Conservation (phyloP, 1,284 basidiomycete genomes). For the Farysia itapuensis region DNA sequence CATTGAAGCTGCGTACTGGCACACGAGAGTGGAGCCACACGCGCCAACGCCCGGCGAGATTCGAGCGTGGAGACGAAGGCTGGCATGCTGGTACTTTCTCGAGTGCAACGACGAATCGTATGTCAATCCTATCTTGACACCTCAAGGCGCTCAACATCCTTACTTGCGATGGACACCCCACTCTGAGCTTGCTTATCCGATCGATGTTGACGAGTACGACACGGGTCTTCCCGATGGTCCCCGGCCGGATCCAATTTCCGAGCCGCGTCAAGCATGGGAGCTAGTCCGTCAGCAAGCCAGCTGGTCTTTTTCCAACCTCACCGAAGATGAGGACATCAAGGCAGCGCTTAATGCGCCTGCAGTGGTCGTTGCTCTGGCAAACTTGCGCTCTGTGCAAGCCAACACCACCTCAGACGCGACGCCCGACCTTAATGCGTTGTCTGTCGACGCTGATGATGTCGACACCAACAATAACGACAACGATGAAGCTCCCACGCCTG, state of each 20-base stretch:
- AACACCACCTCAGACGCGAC: no score
- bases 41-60: constrained; percentile 8
- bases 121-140: constrained; percentile 4
- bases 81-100: constrained; percentile 25
- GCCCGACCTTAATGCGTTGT: no score
- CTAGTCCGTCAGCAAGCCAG: constrained; percentile 10
- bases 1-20: constrained; percentile 27
- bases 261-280: constrained; percentile 10
- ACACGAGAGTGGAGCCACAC: constrained; percentile 1
- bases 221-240: background rate
- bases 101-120: constrained; percentile 12
- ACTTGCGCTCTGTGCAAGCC: no score
- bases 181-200: constrained; percentile 16
- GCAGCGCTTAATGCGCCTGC: constrained; percentile 8
- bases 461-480: background rate
- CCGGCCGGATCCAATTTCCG: constrained; percentile 18
- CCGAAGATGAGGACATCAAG: constrained; percentile 7
- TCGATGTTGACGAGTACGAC: constrained; percentile 18
- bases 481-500: background rate
- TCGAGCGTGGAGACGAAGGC: constrained; percentile 24
- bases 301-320: constrained; percentile 3
- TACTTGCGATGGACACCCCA: constrained; percentile 25
- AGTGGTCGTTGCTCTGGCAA: no score
- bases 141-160: constrained; percentile 1
- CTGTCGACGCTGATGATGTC: no score